These are phyloP conservation scores for Ilyonectria mors-panacis DNA, from an alignment of 2,329 filamentous ascomycete genomes.

Conservation along the genomic window DNA sequence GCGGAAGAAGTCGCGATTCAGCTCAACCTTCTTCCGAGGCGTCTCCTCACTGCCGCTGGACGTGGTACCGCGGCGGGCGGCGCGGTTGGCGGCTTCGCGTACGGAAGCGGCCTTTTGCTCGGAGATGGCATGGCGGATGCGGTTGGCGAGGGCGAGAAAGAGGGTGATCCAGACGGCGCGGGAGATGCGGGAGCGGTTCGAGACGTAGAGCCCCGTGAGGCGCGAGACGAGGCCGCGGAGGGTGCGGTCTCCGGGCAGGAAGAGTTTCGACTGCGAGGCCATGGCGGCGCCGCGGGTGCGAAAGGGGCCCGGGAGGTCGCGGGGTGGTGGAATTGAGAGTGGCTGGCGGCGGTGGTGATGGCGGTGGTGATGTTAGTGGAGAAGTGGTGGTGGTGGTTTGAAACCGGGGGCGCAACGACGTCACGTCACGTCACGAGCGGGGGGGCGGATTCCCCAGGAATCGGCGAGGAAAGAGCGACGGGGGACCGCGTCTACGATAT, in stretches of 20 bases:
- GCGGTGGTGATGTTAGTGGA: background rate
- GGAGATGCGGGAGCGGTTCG: slow-evolving; percentile 86
- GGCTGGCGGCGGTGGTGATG: background rate
- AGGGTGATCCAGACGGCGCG: slow-evolving; percentile 87
- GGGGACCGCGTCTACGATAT: background rate
- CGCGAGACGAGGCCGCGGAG: slow-evolving; percentile 76
- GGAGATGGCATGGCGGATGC: slow-evolving; percentile 90
- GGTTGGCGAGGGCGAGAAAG: slow-evolving; percentile 84
- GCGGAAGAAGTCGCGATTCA: slow-evolving; percentile 87
- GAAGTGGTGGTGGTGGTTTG: slow-evolving; percentile 1
- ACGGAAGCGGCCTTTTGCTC: slow-evolving; percentile 90
- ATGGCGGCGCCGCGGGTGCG: slow-evolving; percentile 60
- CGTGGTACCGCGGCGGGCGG: slow-evolving; percentile 64
- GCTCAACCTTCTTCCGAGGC: slow-evolving; percentile 85
- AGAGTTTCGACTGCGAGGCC: slow-evolving; percentile 83
- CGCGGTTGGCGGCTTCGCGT: slow-evolving; percentile 73
- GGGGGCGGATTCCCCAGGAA: slow-evolving; percentile 22
- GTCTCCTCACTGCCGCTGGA: slow-evolving; percentile 56
- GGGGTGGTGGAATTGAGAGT: slow-evolving; percentile 1
- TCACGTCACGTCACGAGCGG: slow-evolving; percentile 42
- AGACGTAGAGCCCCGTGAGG: slow-evolving; percentile 81
- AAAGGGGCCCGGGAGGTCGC: slow-evolving; percentile 8
- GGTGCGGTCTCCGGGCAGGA: slow-evolving; percentile 72
- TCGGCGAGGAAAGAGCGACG: background rate
- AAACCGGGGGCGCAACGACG: slow-evolving; percentile 38